Percentiles rank a stretch among this genome's conserved stretches.
These are phyloP conservation scores for Singerocomus rubriflavus DNA, from an alignment of 1,284 basidiomycete species.

Conservation along the genomic window DNA sequence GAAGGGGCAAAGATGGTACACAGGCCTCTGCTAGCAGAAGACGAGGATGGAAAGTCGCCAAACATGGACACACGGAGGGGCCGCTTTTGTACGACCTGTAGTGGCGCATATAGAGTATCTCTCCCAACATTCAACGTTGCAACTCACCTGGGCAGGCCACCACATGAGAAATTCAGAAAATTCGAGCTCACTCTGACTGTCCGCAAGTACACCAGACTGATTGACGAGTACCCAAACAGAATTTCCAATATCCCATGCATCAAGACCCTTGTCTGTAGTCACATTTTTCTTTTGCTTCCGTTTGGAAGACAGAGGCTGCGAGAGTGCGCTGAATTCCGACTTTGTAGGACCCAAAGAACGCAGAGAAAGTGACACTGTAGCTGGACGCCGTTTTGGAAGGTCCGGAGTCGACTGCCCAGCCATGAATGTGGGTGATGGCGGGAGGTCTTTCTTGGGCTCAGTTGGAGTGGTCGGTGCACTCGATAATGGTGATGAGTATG, in stretches of 20 bases:
- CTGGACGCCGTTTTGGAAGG: slow-evolving; percentile 3
- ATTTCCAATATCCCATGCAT: slow-evolving; percentile 30
- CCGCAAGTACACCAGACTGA: slow-evolving; percentile 31
- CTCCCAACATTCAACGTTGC: background rate
- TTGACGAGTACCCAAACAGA: slow-evolving; percentile 43
- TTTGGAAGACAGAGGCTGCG: slow-evolving; percentile 23
- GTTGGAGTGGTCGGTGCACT: slow-evolving; percentile 23
- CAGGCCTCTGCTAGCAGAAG: slow-evolving; percentile 22
- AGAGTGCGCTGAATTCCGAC: slow-evolving; percentile 10
- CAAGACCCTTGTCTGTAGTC: slow-evolving; percentile 9
- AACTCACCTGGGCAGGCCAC: slow-evolving; percentile 51
- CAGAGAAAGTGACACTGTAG: slow-evolving; percentile 16
- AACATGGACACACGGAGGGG: slow-evolving; percentile 33
- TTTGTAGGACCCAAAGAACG: slow-evolving; percentile 8
- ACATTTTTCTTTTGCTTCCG: slow-evolving; percentile 22
- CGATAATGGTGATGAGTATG: slow-evolving; percentile 29
- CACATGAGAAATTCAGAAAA: slow-evolving; percentile 36
- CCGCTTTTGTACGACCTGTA: slow-evolving; percentile 26
- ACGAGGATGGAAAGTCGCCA: slow-evolving; percentile 29
- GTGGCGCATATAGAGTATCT: slow-evolving; percentile 10
- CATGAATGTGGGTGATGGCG: slow-evolving; percentile 2
- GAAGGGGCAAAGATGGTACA: slow-evolving; percentile 31
- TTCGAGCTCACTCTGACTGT: slow-evolving; percentile 7
- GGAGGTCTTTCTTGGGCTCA: slow-evolving; percentile 9
- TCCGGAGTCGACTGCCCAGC: background rate